A percentile compares a stretch with the other conserved stretches of the same genome.
These are phyloP conservation scores for Rutstroemia sp. DNA, from an alignment of 2,329 filamentous ascomycete genomes.

Conservation along the genomic window DNA sequence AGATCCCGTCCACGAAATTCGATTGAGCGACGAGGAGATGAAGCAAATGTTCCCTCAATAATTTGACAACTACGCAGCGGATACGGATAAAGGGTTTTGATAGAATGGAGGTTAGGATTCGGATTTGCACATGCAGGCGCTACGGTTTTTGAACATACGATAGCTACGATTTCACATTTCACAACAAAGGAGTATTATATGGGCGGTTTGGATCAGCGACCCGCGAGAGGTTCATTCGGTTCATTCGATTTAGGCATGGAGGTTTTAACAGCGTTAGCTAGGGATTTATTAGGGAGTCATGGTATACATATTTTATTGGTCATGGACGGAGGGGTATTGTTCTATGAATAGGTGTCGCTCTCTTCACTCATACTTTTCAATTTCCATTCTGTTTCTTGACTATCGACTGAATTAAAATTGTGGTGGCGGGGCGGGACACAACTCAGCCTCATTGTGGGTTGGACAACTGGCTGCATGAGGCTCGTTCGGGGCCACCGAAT, in stretches of 20 bases:
- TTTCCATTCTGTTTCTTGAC: neutral
- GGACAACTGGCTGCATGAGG: too few relatives aligned
- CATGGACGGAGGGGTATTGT: too few relatives aligned
- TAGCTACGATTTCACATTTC: conserved; percentile 22
- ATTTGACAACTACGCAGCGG: conserved; percentile 2
- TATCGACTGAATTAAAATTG: too few relatives aligned
- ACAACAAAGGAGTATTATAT: conserved; percentile 22
- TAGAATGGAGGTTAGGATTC: neutral
- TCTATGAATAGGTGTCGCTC: neutral
- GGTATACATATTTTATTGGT: conserved; percentile 2
- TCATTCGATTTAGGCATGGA: neutral
- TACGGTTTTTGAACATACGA: conserved; percentile 25
- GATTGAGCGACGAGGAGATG: conserved; percentile 69
- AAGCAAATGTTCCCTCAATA: conserved; percentile 60
- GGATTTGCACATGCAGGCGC: conserved; percentile 20
- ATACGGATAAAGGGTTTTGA: conserved; percentile 8
- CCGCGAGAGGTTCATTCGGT: neutral
- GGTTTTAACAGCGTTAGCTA: neutral
- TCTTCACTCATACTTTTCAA: neutral
- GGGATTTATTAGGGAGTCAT: neutral
- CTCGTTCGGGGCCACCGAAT: too few relatives aligned
- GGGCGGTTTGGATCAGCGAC: neutral
- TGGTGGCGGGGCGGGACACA: too few relatives aligned
- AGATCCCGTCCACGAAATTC: conserved; percentile 72
- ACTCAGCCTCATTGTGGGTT: too few relatives aligned